Evolutionary conservation across 2,329 filamentous ascomycete species (phyloP), one percentile per base, ranked within the genome.

Genomic region (Alternaria metachromatica): DNA sequence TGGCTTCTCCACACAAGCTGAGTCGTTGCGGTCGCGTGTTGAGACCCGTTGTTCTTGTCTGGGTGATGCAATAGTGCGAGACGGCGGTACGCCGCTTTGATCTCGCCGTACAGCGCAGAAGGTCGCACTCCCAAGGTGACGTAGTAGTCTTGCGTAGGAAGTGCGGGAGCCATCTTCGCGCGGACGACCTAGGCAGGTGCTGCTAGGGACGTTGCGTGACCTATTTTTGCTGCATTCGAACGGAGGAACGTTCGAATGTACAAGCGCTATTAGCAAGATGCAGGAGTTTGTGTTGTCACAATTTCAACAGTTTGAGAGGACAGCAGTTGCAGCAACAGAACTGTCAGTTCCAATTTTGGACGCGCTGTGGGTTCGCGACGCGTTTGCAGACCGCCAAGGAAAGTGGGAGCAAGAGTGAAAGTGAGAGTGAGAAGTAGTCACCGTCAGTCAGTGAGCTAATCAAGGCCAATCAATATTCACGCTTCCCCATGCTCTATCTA

Each of bases 51-150:
- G 13, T 62, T 62, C 25, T 62, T 62, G 15, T 62, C 54, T 0
- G 55, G 60, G 20, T 62, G 54, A 53, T 62, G 33, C 25, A 58
- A 30, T 48, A 21, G 54, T 20, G 55, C 55, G 20, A 62, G 60
- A 11, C 60, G 60, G 13, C 55, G 60, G 37, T 62, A 58, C 1
- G 60, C 9, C 4, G 46, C 8, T 5, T 53, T 58, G 33, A 62
- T 58, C 20, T 53, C 55, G 5, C 51, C 48, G 25, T 18, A 25
- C 18, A 20, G 18, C 11, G 60, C 54, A 9, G 33, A 46, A n/a
- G 54, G 33, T 25, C 10, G 43, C 15, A 62, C 37, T 7, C 58
- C 54, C 8, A 62, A 41, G 20, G 41, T 37, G 7, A 28, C 45
- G n/a, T 62, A 58, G 44, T 62, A 33, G 21, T 62, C 59, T 10